Percentiles rank a stretch among this genome's conserved stretches.
These are phyloP conservation scores for Solidago caesia DNA, from an alignment of 129 eudicot genomes.

Conservation along the genomic window DNA sequence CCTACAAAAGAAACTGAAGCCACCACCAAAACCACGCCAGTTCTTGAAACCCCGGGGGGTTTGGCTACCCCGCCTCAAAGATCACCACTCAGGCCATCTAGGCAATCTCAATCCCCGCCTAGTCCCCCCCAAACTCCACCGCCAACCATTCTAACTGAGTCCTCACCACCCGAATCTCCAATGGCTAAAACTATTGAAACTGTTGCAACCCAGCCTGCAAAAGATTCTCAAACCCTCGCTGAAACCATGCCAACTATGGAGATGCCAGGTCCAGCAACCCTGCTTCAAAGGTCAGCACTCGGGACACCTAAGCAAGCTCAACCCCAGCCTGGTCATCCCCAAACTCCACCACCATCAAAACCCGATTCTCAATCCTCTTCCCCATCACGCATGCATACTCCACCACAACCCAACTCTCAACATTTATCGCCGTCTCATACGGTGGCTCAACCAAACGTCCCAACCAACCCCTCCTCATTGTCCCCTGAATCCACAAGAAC, in stretches of 20 bases:
- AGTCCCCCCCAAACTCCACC: constrained; percentile 35
- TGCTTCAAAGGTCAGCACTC: constrained; percentile 29
- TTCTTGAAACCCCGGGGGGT: constrained; percentile 13
- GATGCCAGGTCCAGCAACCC: constrained; percentile 9
- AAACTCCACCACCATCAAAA: constrained; percentile 37
- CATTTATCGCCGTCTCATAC: constrained; percentile 37
- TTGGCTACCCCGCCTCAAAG: constrained; percentile 19
- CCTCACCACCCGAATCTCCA: too few relatives aligned
- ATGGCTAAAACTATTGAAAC: too few relatives aligned
- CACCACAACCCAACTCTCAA: constrained; percentile 26
- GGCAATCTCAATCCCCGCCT: constrained; percentile 17
- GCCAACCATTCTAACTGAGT: constrained; percentile 6
- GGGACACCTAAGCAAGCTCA: constrained; percentile 32
- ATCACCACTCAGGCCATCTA: constrained; percentile 38
- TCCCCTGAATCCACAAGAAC: constrained; percentile 27
- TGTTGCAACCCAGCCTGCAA: too few relatives aligned
- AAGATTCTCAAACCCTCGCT: too few relatives aligned
- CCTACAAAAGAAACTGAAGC: constrained; percentile 21
- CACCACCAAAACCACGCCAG: constrained; percentile 12
- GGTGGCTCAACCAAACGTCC: constrained; percentile 19
- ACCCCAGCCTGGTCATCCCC: constrained; percentile 29
- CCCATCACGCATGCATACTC: not conserved
- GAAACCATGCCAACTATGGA: too few relatives aligned
- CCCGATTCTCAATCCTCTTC: constrained; percentile 32
- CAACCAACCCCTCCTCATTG: constrained; percentile 35